Evolutionary conservation across 352 stramenopile genomes (phyloP).

Genomic region (Globisporangium rhizosaccharum): DNA sequence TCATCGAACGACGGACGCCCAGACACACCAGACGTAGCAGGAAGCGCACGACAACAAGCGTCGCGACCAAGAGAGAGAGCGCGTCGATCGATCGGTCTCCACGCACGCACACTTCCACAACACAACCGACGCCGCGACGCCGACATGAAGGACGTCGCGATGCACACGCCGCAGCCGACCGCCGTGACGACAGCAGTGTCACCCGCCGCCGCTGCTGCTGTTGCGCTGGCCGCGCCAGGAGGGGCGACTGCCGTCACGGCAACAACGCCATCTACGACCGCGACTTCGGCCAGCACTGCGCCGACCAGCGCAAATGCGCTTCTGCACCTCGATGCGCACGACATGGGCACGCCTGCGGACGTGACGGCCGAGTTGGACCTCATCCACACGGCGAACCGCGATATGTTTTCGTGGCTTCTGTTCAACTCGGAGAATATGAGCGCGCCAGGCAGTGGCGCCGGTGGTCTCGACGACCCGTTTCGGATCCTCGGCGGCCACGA

Average conservation of each 20-base stretch:
- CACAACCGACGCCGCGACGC: slow-evolving; percentile 5
- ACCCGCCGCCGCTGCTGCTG: slow-evolving; percentile 2
- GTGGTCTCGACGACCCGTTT: slow-evolving; percentile 52
- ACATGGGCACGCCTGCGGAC: slow-evolving; percentile 23
- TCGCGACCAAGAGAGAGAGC: background rate
- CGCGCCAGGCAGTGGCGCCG: slow-evolving; percentile 21
- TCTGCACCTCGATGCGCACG: slow-evolving; percentile 13
- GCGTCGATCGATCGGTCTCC: background rate
- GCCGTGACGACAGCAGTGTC: slow-evolving; percentile 5
- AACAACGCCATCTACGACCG: background rate
- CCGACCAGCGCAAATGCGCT: slow-evolving; percentile 4
- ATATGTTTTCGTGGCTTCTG: slow-evolving; percentile 84
- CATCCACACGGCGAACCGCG: slow-evolving; percentile 58
- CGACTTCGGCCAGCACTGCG: background rate
- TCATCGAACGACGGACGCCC: no score
- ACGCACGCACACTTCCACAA: background rate
- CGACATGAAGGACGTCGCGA: slow-evolving; percentile 14
- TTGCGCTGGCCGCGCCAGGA: background rate
- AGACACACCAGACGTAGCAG: no score
- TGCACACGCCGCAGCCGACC: slow-evolving; percentile 9
- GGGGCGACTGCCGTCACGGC: background rate
- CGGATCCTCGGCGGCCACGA: slow-evolving; percentile 39
- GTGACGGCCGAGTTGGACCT: slow-evolving; percentile 57
- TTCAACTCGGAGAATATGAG: slow-evolving; percentile 86
- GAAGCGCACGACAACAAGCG: no score